Base-by-base conservation (phyloP, 352 stramenopile genomes). In the Phytopythium sindhum region DNA sequence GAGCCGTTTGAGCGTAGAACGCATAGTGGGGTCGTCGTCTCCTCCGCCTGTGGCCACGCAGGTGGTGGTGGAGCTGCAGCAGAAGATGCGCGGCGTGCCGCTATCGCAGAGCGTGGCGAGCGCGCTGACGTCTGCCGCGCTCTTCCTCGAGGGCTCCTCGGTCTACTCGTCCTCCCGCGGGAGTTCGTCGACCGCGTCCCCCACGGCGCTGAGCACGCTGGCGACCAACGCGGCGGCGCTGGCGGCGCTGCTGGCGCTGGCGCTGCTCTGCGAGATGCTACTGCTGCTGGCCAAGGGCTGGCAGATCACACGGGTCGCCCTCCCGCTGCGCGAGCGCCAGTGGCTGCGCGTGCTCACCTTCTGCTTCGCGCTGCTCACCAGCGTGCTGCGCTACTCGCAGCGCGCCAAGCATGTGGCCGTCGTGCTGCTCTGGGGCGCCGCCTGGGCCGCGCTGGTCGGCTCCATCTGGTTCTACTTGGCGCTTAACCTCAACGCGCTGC, bases 401-500 rank as follows among this genome's bases (percentile, higher is more conserved):
- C 57, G 74, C 15, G 69, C 73, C 48, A 78, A 77, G 53, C 70
- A 86, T 59, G 57, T 82, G 39, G 68, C 69, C 4, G 57, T 89
- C 28, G 75, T 88, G 26, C 33, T 88, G 19, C 61, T 87, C 7
- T 90, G 77, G 81, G 79, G 75, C 4, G 54, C 84, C 6, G 71
- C 81, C 0, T 90, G 78, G 77, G 73, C 73, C 10, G 72, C 64
- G 5, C 60, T 90, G 2, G 77, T 89, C 29, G 87, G 87, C 56
- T 80, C 87, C 73, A 65, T 89, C 54, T 89, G 79, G 81, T 88
- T 86, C 70, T 83, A 86, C 63, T 86, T 79, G 33, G 72, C 77
- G 0, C 86, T 87, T 66, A 88, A 90, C 51, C 67, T 88, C 45
- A 88, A 88, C 64, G 82, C 87, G 77, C 78, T 90, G 61, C 79